Base-by-base conservation (phyloP, 2,329 filamentous ascomycete genomes). In the Rhynchosporium agropyri region DNA sequence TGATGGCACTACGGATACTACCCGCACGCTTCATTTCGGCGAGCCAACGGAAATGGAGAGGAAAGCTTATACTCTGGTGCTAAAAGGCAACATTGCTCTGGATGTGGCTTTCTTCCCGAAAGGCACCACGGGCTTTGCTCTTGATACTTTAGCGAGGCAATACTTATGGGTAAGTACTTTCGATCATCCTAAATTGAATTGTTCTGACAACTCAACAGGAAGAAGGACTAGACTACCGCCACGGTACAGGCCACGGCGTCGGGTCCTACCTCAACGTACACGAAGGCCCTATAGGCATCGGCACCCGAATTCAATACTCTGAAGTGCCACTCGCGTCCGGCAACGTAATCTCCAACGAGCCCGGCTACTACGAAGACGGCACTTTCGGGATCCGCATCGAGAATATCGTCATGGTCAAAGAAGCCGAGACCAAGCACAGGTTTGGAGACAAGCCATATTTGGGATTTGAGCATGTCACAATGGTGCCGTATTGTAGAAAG, bases 251-350 rank as follows among this genome's bases (percentile, higher is more conserved):
- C 9, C 95, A 99, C 74, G 95, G 95, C 49, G 90, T 99, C 42
- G 95, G 95, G 33, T 97, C 92, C 1, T 99, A 89, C 77, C 79
- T 99, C 72, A 99, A 99, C 69, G 95, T 99, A 0, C 95, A 99
- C 74, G 95, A 99, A 78, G 95, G 95, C 0, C 95, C 95, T 1
- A 96, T 99, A 65, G 95, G 95, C 26, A 96, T 99, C 65, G 95
- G 95, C 33, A 97, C 93, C 9, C 85, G 95, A 50, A 86, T 96
- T 45, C 91, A 96, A 71, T 97, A 94, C 74, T 89, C 91, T 0
- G 95, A 99, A 74, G 93, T 98, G 5, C 84, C 95, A 0, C 82
- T 99, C 36, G 86, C 91, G 0, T 83, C 91, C n/a, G 95, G 95
- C 50, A 97, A 99, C 71, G 94, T 99, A 46, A 86, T 98, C 59